A percentile compares a stretch with the other conserved stretches of the same genome.
Conservation (phyloP, 441 rosid species). For the Erodium moschatum region DNA sequence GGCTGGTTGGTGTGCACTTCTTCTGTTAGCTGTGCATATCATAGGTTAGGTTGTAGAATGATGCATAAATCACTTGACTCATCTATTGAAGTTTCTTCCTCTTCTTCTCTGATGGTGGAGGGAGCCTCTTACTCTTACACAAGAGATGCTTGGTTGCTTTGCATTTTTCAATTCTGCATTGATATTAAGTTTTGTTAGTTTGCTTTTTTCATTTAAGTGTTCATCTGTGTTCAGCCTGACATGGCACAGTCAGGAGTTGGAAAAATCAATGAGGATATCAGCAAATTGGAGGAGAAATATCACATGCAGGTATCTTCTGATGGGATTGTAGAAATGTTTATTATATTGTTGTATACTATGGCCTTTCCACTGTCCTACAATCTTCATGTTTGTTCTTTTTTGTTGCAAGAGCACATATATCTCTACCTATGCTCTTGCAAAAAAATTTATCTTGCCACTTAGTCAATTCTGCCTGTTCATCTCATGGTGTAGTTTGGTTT, state of each 20-base stretch:
- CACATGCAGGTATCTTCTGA: conserved; percentile 48
- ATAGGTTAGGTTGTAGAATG: conserved; percentile 9
- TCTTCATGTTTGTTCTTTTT: conserved; percentile 8
- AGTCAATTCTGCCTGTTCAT: background rate
- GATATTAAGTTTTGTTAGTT: background rate
- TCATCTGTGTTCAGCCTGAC: conserved; percentile 43
- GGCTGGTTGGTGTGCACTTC: background rate
- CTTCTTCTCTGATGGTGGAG: background rate
- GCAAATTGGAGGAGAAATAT: conserved; percentile 47
- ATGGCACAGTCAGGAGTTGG: conserved; percentile 46
- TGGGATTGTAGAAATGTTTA: conserved; percentile 1
- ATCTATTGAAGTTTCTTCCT: background rate
- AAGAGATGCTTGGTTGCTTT: background rate
- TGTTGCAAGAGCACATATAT: background rate
- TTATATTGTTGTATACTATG: background rate
- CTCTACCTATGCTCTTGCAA: background rate
- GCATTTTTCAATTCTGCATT: background rate
- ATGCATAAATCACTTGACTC: conserved; percentile 2
- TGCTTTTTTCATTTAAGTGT: conserved; percentile 7
- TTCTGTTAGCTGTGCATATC: background rate
- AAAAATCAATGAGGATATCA: conserved; percentile 45
- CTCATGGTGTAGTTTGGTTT: conserved; percentile 19
- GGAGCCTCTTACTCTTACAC: background rate
- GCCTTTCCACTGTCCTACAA: conserved; percentile 11
- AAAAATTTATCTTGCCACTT: background rate